Evolutionary conservation across 192 early-diverging fungal genomes (phyloP).

Genomic region (Entomortierella lignicola): DNA sequence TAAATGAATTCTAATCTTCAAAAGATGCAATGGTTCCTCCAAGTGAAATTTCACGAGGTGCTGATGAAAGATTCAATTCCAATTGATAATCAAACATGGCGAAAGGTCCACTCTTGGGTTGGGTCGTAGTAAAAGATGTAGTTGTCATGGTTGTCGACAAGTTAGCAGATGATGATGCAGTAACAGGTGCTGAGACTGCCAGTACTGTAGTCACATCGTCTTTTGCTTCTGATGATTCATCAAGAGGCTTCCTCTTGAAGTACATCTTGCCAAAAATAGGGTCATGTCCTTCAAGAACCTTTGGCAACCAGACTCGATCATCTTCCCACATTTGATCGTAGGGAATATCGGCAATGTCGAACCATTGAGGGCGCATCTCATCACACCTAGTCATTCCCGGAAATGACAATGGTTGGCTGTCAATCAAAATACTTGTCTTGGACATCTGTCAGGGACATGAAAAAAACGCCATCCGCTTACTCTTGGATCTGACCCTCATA

Average conservation of each 20-base stretch:
- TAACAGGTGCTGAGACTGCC: not conserved
- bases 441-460: no score
- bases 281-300: constrained; percentile 38
- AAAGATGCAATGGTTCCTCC: constrained; percentile 42
- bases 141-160: constrained; percentile 30
- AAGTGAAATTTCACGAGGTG: constrained; percentile 24
- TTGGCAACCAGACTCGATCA: constrained; percentile 74
- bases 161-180: not conserved
- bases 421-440: not conserved
- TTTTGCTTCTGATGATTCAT: constrained; percentile 1
- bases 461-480: no score
- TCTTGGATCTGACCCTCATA: constrained; percentile 64
- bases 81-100: constrained; percentile 27
- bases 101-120: constrained; percentile 43
- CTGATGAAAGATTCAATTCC: constrained; percentile 2
- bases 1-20: constrained; percentile 20
- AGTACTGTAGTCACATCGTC: not conserved
- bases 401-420: not conserved
- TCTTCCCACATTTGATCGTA: constrained; percentile 81
- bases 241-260: constrained; percentile 29
- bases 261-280: constrained; percentile 46
- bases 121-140: constrained; percentile 13
- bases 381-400: constrained; percentile 59
- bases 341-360: constrained; percentile 63
- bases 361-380: constrained; percentile 85